phyloP scores from a whole-genome alignment of 768 basidiomycete species.

The Nidularia sp. region DNA sequence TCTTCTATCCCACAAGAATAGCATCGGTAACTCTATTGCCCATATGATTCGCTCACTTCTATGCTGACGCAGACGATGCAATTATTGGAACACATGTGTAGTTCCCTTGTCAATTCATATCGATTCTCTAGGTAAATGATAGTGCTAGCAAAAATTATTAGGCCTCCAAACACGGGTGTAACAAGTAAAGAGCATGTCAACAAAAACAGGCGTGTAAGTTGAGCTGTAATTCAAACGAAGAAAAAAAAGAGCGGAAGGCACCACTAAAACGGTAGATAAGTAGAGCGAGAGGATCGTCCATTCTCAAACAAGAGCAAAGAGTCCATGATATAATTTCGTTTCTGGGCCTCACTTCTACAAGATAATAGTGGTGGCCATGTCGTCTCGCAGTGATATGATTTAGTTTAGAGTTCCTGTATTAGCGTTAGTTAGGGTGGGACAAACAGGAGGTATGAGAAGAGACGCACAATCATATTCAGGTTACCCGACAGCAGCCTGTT shows the following conservation, averaged over 20 bases:
- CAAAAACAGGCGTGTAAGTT: not conserved
- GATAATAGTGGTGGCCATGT: too few species aligned
- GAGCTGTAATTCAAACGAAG: not conserved
- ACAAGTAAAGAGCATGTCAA: not conserved
- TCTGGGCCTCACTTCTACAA: not conserved
- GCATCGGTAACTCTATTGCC: too few species aligned
- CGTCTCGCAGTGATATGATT: too few species aligned
- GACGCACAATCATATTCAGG: constrained; percentile 65
- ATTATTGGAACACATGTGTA: not conserved
- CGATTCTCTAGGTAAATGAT: not conserved
- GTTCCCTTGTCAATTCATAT: not conserved
- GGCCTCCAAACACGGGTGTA: not conserved
- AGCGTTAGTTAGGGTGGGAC: not conserved
- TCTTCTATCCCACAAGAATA: too few species aligned
- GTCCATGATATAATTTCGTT: not conserved
- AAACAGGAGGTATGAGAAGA: not conserved
- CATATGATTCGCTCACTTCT: too few species aligned
- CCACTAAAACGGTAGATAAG: not conserved
- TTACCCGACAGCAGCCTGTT: constrained; percentile 81
- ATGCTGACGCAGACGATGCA: too few species aligned
- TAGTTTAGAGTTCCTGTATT: too few species aligned
- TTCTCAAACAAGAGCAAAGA: not conserved
- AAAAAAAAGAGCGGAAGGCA: not conserved
- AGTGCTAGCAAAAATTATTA: not conserved
- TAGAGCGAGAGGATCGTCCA: not conserved